Base-by-base conservation (phyloP, 2,329 filamentous ascomycete species). In the Cladosporium oxysporum region DNA sequence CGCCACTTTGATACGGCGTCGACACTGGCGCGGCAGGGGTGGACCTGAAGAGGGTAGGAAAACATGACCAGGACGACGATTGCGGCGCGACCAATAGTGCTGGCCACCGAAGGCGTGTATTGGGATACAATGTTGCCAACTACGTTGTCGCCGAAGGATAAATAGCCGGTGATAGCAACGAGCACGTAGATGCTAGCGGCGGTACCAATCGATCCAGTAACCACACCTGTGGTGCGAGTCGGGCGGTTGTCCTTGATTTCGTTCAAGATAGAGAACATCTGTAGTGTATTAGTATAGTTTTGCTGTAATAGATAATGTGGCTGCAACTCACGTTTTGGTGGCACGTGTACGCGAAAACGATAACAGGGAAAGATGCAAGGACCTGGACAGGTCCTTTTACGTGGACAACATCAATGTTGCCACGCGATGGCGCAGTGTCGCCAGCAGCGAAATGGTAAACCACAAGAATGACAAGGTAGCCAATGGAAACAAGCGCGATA, bases 241-340 rank as follows among this genome's bases (percentile, higher is more conserved):
- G 92, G 92, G 3, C 91, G 91, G 78, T 93, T 92, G 76, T 97
- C 89, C 66, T 87, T 85, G 71, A 99, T 92, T 79, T 99, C 95
- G 74, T 99, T 99, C 53, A 99, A 82, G 70, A 99, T 96, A 12
- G 94, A 97, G 77, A 99, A 99, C 95, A 99, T 99, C 91, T 95
- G 71, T 12, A 18, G 29, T 5, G 14, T 23, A 14, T 50, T 37
- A 55, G 47, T 33, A 21, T 21, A 4, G 6, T 47, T 5, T 23
- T 10, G 18, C n/a, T n/a, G 10, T 11, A 52, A 37, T 10, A 11
- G 3, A 50, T 7, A 23, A 11, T n/a, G 6, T 28, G 37, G 18
- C 29, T 2, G 2, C 8, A 14, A 75, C 87, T 70, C 81, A 95
- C 92, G 77, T 99, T 99, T 75, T 99, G 95, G 79, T 99, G 95